Evolutionary conservation across 306 rosid species (phyloP).

Genomic region (Abrus precatorius): DNA sequence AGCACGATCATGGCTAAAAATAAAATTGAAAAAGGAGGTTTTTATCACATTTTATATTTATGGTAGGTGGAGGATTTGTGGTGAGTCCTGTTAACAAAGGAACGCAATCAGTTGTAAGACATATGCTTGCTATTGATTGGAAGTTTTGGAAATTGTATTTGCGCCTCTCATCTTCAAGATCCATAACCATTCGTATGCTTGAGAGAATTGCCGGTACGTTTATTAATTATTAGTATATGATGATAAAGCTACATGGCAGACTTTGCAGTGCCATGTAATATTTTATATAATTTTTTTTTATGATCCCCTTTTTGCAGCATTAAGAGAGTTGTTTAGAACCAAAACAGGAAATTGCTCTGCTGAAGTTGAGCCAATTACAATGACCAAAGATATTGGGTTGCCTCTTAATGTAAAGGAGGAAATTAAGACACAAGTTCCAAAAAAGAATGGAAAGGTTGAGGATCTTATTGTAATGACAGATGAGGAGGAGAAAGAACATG

Average conservation of each 20-base stretch:
- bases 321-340: constrained; percentile 75
- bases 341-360: constrained; percentile 53
- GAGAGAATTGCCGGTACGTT: constrained; percentile 79
- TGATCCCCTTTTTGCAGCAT: constrained; percentile 55
- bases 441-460: constrained; percentile 51
- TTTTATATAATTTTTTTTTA: background rate
- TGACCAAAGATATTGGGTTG: constrained; percentile 54
- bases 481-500: constrained; percentile 56
- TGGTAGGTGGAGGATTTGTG: constrained; percentile 90
- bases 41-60: background rate
- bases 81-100: constrained; percentile 80
- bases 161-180: constrained; percentile 71
- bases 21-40: background rate
- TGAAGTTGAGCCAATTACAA: constrained; percentile 38
- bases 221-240: background rate
- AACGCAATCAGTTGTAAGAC: constrained; percentile 78
- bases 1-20: constrained; percentile 4
- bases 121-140: constrained; percentile 97
- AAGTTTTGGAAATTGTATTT: constrained; percentile 79
- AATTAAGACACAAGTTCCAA: constrained; percentile 51
- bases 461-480: constrained; percentile 49
- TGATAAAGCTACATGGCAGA: background rate
- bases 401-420: constrained; percentile 57
- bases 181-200: constrained; percentile 82
- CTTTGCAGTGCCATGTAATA: background rate